Conservation (phyloP, 2,329 filamentous ascomycete species). For the Fusarium sp. region DNA sequence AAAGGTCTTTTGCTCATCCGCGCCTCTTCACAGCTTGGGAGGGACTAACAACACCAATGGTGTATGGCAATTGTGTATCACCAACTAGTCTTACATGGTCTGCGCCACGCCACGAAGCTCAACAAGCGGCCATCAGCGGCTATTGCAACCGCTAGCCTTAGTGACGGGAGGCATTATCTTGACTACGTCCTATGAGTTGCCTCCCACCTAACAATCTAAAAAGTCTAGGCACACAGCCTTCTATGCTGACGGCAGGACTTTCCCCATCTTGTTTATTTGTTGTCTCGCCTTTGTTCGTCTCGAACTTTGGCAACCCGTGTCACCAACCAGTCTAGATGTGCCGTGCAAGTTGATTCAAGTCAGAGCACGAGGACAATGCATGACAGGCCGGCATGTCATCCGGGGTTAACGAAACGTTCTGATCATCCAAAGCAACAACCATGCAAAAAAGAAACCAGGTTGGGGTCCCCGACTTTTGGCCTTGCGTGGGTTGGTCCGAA, state of each 20-base stretch:
- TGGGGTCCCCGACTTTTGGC: constrained; percentile 42
- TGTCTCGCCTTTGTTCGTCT: constrained; percentile 20
- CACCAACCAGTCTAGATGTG: neutral
- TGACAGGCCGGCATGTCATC: constrained; percentile 1
- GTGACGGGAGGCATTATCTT: constrained; percentile 8
- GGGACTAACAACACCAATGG: constrained; percentile 13
- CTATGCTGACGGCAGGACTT: constrained; percentile 10
- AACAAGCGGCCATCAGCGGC: constrained; percentile 11
- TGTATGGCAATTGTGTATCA: constrained; percentile 13
- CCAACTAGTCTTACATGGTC: constrained; percentile 7
- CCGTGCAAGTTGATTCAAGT: constrained; percentile 16
- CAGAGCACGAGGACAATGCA: constrained; percentile 18
- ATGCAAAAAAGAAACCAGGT: constrained; percentile 11
- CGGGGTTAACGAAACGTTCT: constrained; percentile 15
- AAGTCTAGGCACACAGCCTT: constrained; percentile 13
- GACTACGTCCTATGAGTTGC: constrained; percentile 17
- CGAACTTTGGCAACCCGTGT: constrained; percentile 5
- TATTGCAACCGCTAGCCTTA: constrained; percentile 19
- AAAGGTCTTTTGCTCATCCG: constrained; percentile 1
- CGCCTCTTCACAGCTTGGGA: neutral
- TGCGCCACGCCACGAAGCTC: constrained; percentile 28
- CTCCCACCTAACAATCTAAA: constrained; percentile 6
- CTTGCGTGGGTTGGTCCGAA: constrained; percentile 15
- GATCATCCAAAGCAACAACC: constrained; percentile 14
- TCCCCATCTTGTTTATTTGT: neutral